A percentile compares a stretch with the other conserved stretches of the same genome.
These are phyloP conservation scores for Apiospora saccharicola DNA, from an alignment of 2,329 filamentous ascomycete genomes.

Conservation along the genomic window DNA sequence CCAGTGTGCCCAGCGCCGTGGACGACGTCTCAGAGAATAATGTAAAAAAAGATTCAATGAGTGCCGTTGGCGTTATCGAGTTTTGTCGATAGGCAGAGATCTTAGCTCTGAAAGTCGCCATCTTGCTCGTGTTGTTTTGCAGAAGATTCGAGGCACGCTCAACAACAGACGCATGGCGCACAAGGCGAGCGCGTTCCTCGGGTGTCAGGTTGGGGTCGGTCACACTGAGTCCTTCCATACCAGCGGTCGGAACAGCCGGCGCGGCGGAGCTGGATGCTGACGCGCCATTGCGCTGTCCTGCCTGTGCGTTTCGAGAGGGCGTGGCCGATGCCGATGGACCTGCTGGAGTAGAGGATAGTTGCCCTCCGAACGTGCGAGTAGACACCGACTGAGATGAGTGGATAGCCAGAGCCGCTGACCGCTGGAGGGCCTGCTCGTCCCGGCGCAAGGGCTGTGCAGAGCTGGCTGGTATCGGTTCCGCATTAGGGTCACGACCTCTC, in stretches of 20 bases:
- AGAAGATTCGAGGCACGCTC: constrained; percentile 85
- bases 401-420: constrained; percentile 91
- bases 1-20: constrained; percentile 82
- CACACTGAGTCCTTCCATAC: constrained; percentile 61
- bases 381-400: constrained; percentile 85
- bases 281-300: constrained; percentile 32
- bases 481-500: constrained; percentile 82
- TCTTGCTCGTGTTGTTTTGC: constrained; percentile 76
- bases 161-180: constrained; percentile 84
- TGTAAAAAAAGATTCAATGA: constrained; percentile 88
- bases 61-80: constrained; percentile 72
- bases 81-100: constrained; percentile 81
- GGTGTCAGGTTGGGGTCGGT: constrained; percentile 65
- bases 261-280: constrained; percentile 39
- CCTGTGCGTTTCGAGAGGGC: constrained; percentile 50
- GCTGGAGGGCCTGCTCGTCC: constrained; percentile 90
- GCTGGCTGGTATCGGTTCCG: constrained; percentile 77
- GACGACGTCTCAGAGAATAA: constrained; percentile 82
- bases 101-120: constrained; percentile 78
- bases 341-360: constrained; percentile 67
- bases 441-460: constrained; percentile 82
- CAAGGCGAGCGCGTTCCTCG: constrained; percentile 80
- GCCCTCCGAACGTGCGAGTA: constrained; percentile 83
- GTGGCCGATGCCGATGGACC: constrained; percentile 39
- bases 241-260: constrained; percentile 33